Conservation (phyloP, 495 filamentous ascomycete species). For the Massariosphaeria phaeospora region DNA sequence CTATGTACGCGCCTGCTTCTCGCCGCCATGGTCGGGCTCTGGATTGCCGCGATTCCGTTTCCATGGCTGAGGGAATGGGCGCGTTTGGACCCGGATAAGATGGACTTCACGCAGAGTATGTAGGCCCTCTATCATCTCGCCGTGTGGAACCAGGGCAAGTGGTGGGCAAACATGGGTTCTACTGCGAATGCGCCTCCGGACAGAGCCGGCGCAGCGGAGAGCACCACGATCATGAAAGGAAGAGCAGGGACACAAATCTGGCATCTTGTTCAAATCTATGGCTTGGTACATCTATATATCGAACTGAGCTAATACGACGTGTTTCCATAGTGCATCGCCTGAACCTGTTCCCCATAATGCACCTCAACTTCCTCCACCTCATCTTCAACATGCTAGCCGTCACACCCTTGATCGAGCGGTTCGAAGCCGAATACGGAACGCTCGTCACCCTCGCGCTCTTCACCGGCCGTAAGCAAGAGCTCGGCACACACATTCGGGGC, state of each 20-base stretch:
- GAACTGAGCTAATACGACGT: conserved; percentile 27
- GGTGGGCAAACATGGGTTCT: neutral
- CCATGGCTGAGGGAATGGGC: conserved; percentile 72
- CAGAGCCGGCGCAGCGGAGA: too few species aligned
- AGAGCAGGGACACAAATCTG: too few species aligned
- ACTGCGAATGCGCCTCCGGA: too few species aligned
- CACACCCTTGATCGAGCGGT: conserved; percentile 79
- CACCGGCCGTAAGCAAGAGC: conserved; percentile 70
- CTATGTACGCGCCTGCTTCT: conserved; percentile 76
- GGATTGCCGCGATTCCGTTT: conserved; percentile 53
- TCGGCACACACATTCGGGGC: neutral
- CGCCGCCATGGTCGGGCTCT: conserved; percentile 61
- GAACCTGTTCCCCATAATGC: conserved; percentile 89
- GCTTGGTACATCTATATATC: too few species aligned
- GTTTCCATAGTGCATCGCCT: conserved; percentile 73
- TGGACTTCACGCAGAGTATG: conserved; percentile 70
- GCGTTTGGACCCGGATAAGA: conserved; percentile 68
- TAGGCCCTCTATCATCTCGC: too few species aligned
- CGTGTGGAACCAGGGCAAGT: neutral
- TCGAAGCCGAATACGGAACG: conserved; percentile 93
- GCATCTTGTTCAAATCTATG: too few species aligned
- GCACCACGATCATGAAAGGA: too few species aligned
- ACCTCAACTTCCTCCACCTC: conserved; percentile 71
- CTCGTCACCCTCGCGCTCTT: conserved; percentile 76
- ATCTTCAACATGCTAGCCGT: conserved; percentile 74